A percentile compares a stretch with the other conserved stretches of the same genome.
These are phyloP conservation scores for Yamadazyma paraphyllophila DNA, from an alignment of 805 yeast species.

Conservation along the genomic window DNA sequence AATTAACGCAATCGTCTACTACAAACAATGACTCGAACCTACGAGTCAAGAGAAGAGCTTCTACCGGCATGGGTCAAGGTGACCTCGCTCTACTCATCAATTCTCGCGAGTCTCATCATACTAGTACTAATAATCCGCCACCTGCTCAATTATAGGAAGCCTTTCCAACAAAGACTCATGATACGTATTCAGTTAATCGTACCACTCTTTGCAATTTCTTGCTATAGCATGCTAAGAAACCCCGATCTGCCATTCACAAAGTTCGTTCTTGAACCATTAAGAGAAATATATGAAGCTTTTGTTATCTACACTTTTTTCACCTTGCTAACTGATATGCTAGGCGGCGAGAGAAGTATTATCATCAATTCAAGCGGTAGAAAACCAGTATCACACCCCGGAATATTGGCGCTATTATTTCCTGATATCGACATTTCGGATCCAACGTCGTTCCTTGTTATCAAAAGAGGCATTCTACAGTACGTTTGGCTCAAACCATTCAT, in stretches of 20 bases:
- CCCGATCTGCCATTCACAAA: constrained; percentile 40
- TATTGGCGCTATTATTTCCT: constrained; percentile 46
- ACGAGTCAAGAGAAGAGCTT: constrained; percentile 1
- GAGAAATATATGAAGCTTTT: constrained; percentile 94
- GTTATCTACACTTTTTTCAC: constrained; percentile 92
- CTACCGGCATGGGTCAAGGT: constrained; percentile 18
- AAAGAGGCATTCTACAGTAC: constrained; percentile 86
- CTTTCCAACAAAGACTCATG: constrained; percentile 80
- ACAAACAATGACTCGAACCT: neutral
- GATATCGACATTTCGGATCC: constrained; percentile 87
- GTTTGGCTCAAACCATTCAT: constrained; percentile 91
- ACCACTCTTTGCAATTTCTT: constrained; percentile 74
- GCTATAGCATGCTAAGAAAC: constrained; percentile 55
- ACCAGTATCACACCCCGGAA: constrained; percentile 68
- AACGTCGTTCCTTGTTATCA: constrained; percentile 66
- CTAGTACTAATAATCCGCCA: constrained; percentile 29
- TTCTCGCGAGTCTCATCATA: constrained; percentile 21
- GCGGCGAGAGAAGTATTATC: constrained; percentile 88
- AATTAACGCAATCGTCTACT: neutral
- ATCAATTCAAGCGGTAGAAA: constrained; percentile 65
- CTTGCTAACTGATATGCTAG: constrained; percentile 75
- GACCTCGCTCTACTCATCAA: constrained; percentile 22
- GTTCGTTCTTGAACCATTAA: constrained; percentile 61
- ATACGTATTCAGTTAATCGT: constrained; percentile 79
- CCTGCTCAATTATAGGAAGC: constrained; percentile 73